Evolutionary conservation across 192 early-diverging fungal genomes (phyloP).

Genomic region (Chytriomyces sp.): DNA sequence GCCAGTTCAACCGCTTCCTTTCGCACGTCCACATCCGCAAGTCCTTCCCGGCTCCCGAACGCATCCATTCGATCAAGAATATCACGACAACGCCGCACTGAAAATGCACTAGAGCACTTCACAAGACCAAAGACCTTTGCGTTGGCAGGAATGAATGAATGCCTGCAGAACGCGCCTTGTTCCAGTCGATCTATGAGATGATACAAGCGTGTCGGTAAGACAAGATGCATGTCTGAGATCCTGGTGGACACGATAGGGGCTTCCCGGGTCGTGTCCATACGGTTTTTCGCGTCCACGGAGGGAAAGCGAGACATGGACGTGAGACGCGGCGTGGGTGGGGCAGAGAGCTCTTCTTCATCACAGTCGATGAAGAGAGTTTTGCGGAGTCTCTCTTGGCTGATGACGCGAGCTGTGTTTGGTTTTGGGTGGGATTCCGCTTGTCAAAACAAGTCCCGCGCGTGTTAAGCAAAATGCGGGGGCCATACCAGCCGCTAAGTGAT

Average conservation of each 20-base stretch:
- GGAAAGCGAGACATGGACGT: not conserved
- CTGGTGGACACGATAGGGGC: not conserved
- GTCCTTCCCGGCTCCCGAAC: not conserved
- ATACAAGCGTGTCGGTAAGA: constrained; percentile 12
- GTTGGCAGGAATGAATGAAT: constrained; percentile 1
- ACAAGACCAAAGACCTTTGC: not conserved
- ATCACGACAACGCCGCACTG: not conserved
- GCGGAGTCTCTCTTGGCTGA: constrained; percentile 19
- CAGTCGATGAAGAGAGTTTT: constrained; percentile 20
- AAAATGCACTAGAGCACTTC: not conserved
- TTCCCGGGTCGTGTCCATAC: constrained; percentile 23
- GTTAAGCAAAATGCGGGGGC: not conserved
- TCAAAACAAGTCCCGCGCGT: too few relatives aligned
- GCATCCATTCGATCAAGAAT: constrained; percentile 7
- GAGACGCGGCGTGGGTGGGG: constrained; percentile 2
- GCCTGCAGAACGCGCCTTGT: not conserved
- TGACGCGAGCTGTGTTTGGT: constrained; percentile 2
- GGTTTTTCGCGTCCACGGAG: not conserved
- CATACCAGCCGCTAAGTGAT: constrained; percentile 8
- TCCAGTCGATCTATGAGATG: constrained; percentile 8
- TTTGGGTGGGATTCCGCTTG: too few relatives aligned
- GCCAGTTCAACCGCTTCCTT: constrained; percentile 13
- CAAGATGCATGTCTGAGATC: not conserved
- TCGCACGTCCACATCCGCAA: not conserved
- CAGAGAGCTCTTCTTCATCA: constrained; percentile 18